A percentile compares a stretch with the other conserved stretches of the same genome.
These are phyloP conservation scores for Cladophialophora psammophila DNA, from an alignment of 2,329 filamentous ascomycete species.

Conservation along the genomic window DNA sequence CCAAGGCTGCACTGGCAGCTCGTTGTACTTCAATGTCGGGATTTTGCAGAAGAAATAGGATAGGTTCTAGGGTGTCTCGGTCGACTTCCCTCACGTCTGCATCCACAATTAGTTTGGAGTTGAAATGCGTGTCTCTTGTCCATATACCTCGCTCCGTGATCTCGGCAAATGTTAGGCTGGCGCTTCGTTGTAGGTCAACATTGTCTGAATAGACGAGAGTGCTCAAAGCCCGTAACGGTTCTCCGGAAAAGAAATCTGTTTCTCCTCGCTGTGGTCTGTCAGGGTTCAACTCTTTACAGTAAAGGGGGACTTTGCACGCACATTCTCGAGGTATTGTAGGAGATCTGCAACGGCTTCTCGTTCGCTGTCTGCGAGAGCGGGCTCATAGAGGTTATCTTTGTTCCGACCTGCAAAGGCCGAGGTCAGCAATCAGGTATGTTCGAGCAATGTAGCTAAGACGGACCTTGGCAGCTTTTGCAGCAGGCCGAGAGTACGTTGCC, in stretches of 20 bases:
- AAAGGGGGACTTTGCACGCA: constrained; percentile 55
- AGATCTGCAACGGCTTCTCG: constrained; percentile 96
- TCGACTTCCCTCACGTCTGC: constrained; percentile 96
- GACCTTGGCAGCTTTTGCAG: constrained; percentile 42
- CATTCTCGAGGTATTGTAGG: constrained; percentile 94
- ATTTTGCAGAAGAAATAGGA: constrained; percentile 92
- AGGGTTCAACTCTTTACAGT: constrained; percentile 35
- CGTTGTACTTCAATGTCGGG: constrained; percentile 96
- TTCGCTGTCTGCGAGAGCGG: constrained; percentile 92
- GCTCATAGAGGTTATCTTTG: constrained; percentile 82
- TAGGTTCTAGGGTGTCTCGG: constrained; percentile 91
- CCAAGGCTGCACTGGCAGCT: constrained; percentile 92
- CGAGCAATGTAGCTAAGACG: background rate
- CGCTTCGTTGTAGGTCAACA: constrained; percentile 95
- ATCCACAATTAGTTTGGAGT: constrained; percentile 34
- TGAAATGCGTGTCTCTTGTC: background rate
- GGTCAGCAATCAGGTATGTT: background rate
- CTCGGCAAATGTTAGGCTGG: constrained; percentile 97
- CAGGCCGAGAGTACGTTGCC: constrained; percentile 42
- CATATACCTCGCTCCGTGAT: constrained; percentile 91
- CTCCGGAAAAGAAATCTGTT: constrained; percentile 97
- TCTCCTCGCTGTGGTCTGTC: constrained; percentile 74
- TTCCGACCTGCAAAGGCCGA: constrained; percentile 66
- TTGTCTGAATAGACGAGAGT: constrained; percentile 99
- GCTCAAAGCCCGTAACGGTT: constrained; percentile 89